Conservation (phyloP, 768 basidiomycete species). For the Mycena chlorophos region DNA sequence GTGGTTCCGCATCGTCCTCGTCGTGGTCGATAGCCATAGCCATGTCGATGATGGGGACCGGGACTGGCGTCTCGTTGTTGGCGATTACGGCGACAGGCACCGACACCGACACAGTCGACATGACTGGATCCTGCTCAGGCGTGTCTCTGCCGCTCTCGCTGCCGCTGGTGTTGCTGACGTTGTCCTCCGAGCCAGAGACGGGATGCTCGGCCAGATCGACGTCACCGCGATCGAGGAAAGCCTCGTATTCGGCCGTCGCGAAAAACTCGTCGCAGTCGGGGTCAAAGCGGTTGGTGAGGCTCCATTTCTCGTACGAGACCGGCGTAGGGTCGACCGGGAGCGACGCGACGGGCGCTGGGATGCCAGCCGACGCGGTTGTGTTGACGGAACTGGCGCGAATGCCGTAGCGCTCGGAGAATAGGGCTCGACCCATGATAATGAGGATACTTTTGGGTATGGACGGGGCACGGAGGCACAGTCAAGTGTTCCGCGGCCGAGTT, state of each 20-base stretch:
- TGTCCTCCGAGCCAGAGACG: constrained; percentile 29
- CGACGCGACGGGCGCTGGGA: background rate
- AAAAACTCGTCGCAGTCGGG: constrained; percentile 83
- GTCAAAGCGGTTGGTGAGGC: constrained; percentile 66
- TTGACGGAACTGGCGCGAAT: constrained; percentile 36
- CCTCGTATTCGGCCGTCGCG: constrained; percentile 62
- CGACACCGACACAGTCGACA: background rate
- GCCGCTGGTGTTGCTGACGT: constrained; percentile 32
- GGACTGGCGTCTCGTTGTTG: constrained; percentile 25
- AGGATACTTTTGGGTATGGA: background rate
- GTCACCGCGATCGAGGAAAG: constrained; percentile 52
- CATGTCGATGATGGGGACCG: constrained; percentile 24
- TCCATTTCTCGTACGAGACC: constrained; percentile 57
- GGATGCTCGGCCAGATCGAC: constrained; percentile 36
- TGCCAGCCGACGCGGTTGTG: background rate
- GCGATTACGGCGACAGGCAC: constrained; percentile 44
- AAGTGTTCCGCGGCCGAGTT: too few relatives aligned
- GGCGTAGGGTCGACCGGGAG: constrained; percentile 19
- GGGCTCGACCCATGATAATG: constrained; percentile 55
- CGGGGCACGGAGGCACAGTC: constrained; percentile 1
- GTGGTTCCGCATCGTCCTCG: constrained; percentile 19
- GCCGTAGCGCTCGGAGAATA: constrained; percentile 51
- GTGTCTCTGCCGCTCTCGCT: constrained; percentile 39
- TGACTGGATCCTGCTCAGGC: background rate
- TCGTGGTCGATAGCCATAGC: constrained; percentile 11